Evolutionary conservation across 1,284 basidiomycete genomes (phyloP).

Genomic region (Ustilago sp.): DNA sequence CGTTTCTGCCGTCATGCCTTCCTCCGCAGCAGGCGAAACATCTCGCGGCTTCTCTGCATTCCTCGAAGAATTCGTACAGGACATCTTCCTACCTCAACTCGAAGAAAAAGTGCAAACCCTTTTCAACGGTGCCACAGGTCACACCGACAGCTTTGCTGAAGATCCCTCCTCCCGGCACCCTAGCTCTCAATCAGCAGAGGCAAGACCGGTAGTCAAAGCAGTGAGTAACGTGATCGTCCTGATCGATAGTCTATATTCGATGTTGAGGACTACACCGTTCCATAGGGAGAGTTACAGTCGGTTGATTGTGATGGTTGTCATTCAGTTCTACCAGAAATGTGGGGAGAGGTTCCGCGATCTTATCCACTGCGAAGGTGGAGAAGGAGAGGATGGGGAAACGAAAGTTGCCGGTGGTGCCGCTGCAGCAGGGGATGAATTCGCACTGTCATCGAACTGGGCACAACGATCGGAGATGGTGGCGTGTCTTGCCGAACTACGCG

Average conservation of each 20-base stretch:
- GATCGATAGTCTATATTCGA: slow-evolving; percentile 90
- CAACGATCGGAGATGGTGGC: slow-evolving; percentile 78
- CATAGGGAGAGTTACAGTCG: slow-evolving; percentile 86
- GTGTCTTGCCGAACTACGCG: slow-evolving; percentile 77
- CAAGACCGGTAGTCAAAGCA: slow-evolving; percentile 84
- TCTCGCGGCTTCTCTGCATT: slow-evolving; percentile 77
- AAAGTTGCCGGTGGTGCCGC: neutral
- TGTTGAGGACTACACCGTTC: slow-evolving; percentile 94
- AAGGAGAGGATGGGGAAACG: neutral
- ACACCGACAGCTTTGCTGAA: slow-evolving; percentile 77
- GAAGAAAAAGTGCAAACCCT: slow-evolving; percentile 83
- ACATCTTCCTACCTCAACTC: slow-evolving; percentile 91
- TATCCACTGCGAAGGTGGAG: slow-evolving; percentile 71
- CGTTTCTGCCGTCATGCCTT: slow-evolving; percentile 66
- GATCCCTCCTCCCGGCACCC: slow-evolving; percentile 38
- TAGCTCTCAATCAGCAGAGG: slow-evolving; percentile 54
- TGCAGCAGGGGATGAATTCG: slow-evolving; percentile 14
- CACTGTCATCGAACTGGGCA: slow-evolving; percentile 61
- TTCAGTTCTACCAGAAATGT: slow-evolving; percentile 95
- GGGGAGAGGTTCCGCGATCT: slow-evolving; percentile 84
- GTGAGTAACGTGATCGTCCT: slow-evolving; percentile 87
- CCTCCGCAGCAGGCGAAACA: slow-evolving; percentile 56
- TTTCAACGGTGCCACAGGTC: slow-evolving; percentile 48
- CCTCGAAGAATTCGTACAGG: slow-evolving; percentile 92
- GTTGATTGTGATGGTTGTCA: slow-evolving; percentile 93